Evolutionary conservation across 1,139 yeast species (phyloP), one percentile per base, ranked within the genome.

Genomic region (Sugiyamaella pinicola): DNA sequence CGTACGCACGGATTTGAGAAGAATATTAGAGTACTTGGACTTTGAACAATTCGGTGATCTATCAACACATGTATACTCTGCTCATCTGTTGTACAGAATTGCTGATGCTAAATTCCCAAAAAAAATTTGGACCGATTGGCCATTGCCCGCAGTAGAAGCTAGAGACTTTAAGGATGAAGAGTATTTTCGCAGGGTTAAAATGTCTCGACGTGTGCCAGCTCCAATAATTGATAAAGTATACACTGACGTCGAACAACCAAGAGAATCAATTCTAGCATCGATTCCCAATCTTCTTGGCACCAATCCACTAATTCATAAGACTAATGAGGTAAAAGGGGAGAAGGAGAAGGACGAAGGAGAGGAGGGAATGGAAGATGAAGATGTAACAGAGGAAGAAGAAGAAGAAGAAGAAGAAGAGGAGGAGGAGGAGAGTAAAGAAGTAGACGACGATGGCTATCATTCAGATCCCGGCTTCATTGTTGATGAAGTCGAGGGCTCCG

Each of bases 61-160:
- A 15, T 55, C 69, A 7, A 57, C 60, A 31, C 72, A 68, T 52
- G 54, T 68, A 13, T 67, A 65, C 47, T 56, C 67, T 7, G 61
- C 64, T 10, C 58, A 55, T 49, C 53, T 64, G 29, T 39, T 65
- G 22, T 58, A 54, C 18, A 24, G 55, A 12, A 31, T 38, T 9
- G 19, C 33, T 21, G 21, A 17, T 7, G n/a, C 13, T 7, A 28
- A 6, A 12, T 55, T 51, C 42, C 60, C 59, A 3, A 3, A 34
- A 8, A 3, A 34, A 12, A 3, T 10, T 1, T 55, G 60, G 59
- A 41, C 55, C 12, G 50, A 46, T 9, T 58, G 61, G 60, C 60
- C 61, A 26, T 34, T 40, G 37, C 18, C 50, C 1, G 39, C 51
- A 15, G 29, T 39, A 1, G 31, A 38, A 2, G 22, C 51, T 2